Evolutionary conservation across 441 rosid species (phyloP).

Genomic region (Erodium texanum): DNA sequence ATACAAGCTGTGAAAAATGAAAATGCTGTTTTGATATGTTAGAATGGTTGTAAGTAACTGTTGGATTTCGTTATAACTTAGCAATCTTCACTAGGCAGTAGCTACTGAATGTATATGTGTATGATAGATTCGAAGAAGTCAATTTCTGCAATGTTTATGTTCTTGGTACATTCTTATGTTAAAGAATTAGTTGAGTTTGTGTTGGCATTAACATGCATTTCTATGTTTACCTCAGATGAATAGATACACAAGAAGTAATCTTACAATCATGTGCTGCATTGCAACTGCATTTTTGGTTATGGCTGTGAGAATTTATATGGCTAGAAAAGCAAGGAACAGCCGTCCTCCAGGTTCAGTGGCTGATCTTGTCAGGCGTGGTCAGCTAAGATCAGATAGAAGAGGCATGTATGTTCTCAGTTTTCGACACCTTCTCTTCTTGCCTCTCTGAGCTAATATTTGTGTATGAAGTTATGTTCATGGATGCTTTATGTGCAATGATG

Average conservation of each 20-base stretch:
- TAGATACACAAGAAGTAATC: constrained; percentile 28
- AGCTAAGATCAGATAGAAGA: constrained; percentile 94
- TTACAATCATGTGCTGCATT: constrained; percentile 41
- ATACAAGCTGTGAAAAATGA: background rate
- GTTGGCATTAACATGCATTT: background rate
- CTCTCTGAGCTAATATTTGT: background rate
- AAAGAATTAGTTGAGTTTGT: background rate
- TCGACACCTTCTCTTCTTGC: constrained; percentile 1
- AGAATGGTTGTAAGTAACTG: background rate
- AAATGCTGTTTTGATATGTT: background rate
- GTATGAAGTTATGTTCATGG: background rate
- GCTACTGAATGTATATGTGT: no score
- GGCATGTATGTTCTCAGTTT: constrained; percentile 81
- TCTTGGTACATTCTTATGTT: background rate
- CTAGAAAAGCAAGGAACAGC: constrained; percentile 38
- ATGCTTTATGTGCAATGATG: background rate
- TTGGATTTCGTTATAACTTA: background rate
- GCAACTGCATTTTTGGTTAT: constrained; percentile 43
- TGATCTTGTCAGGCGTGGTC: constrained; percentile 96
- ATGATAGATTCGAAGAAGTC: background rate
- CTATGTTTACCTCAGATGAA: constrained; percentile 35
- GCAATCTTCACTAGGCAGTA: no score
- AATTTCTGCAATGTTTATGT: background rate
- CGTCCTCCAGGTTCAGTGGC: constrained; percentile 63
- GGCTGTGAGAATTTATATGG: constrained; percentile 35